Evolutionary conservation across 1,284 basidiomycete genomes (phyloP).

Genomic region (Rhodotorula sp.): DNA sequence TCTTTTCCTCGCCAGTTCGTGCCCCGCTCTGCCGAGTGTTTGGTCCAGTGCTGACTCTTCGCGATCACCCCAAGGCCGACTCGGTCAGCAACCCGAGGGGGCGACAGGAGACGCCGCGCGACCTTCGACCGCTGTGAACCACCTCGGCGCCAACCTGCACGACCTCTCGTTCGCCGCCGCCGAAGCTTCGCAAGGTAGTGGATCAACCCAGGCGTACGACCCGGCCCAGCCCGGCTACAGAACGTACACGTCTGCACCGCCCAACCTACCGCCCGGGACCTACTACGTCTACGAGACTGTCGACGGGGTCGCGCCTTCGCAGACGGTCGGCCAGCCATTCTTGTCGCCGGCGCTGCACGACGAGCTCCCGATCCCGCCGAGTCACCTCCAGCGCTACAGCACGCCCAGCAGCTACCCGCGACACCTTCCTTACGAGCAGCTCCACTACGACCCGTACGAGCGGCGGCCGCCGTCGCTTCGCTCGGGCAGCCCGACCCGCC

Average conservation of each 20-base stretch:
- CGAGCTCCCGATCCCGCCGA: neutral
- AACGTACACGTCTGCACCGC: too few relatives aligned
- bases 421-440: neutral
- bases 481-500: neutral
- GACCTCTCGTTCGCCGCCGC: neutral
- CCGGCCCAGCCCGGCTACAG: too few relatives aligned
- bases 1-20: neutral
- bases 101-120: neutral
- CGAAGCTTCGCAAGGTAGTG: neutral
- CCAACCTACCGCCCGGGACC: too few relatives aligned
- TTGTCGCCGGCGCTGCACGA: neutral
- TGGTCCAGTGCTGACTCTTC: neutral
- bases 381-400: neutral
- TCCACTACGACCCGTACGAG: neutral
- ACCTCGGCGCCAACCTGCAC: conserved; percentile 2
- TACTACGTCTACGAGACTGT: neutral
- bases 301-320: neutral
- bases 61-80: neutral
- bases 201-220: neutral
- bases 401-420: neutral
- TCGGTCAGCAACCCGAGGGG: neutral
- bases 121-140: neutral
- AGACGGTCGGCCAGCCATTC: neutral
- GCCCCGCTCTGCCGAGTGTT: neutral
- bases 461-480: neutral